A percentile compares a stretch with the other conserved stretches of the same genome.
These are phyloP conservation scores for Chaetomium sp. DNA, from an alignment of 2,329 filamentous ascomycete genomes.

Conservation along the genomic window DNA sequence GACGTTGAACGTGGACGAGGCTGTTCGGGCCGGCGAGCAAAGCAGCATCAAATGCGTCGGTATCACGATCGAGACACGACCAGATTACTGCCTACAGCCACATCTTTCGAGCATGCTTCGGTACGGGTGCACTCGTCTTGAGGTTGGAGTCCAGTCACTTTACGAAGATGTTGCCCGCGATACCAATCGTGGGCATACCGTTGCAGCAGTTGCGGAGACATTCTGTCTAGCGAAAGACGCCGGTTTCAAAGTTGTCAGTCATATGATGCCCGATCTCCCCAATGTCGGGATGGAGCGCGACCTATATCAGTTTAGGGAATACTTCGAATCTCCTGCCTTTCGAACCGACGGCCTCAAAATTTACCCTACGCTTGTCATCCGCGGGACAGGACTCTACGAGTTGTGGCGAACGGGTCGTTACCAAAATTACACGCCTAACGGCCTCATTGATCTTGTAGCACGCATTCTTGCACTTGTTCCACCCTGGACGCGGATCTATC, in stretches of 20 bases:
- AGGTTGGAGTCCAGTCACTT: slow-evolving; percentile 91
- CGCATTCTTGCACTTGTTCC: slow-evolving; percentile 92
- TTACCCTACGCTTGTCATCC: slow-evolving; percentile 94
- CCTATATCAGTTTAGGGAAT: slow-evolving; percentile 92
- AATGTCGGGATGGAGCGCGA: slow-evolving; percentile 99
- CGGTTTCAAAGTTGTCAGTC: slow-evolving; percentile 96
- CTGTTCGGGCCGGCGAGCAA: slow-evolving; percentile 89
- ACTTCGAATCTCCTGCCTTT: slow-evolving; percentile 95
- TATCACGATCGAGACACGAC: slow-evolving; percentile 95
- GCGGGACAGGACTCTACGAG: slow-evolving; percentile 93
- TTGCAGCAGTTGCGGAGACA: slow-evolving; percentile 89
- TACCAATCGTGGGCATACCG: slow-evolving; percentile 93
- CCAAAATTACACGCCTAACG: slow-evolving; percentile 98
- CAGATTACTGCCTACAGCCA: slow-evolving; percentile 94
- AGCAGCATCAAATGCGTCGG: slow-evolving; percentile 97
- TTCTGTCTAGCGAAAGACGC: slow-evolving; percentile 97
- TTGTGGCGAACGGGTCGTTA: slow-evolving; percentile 95
- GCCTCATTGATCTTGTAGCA: slow-evolving; percentile 88
- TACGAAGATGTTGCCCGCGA: slow-evolving; percentile 99
- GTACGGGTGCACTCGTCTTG: slow-evolving; percentile 93
- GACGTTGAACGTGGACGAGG: slow-evolving; percentile 89
- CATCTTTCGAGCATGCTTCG: slow-evolving; percentile 92
- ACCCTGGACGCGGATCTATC: slow-evolving; percentile 97
- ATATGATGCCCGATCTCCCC: slow-evolving; percentile 99
- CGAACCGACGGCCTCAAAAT: slow-evolving; percentile 96